phyloP scores from a whole-genome alignment of 2,329 filamentous ascomycete genomes.

The Lecanoromycetidae sp. region DNA sequence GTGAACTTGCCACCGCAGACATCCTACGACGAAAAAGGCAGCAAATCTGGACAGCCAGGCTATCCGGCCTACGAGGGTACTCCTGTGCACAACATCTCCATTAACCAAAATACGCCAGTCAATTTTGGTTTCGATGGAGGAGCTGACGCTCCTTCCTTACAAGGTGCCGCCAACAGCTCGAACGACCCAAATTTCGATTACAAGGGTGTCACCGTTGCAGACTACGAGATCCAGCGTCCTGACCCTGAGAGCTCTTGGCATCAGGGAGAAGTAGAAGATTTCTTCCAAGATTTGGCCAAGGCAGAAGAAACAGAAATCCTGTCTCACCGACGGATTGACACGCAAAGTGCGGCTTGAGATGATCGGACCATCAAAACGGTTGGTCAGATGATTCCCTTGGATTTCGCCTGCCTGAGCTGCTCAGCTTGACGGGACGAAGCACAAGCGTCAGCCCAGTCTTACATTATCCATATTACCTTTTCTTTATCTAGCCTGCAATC shows the following conservation, averaged over 20 bases:
- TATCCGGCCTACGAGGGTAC: background rate
- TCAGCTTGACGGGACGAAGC: background rate
- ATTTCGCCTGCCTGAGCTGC: too few relatives aligned
- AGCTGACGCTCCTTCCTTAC: background rate
- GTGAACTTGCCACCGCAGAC: background rate
- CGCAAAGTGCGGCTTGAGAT: background rate
- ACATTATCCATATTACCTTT: too few relatives aligned
- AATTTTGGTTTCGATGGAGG: conserved; percentile 7
- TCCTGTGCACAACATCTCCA: background rate
- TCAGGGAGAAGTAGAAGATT: conserved; percentile 3
- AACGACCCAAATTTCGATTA: conserved; percentile 1
- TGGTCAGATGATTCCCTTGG: too few relatives aligned
- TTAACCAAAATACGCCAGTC: background rate
- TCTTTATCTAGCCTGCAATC: too few relatives aligned
- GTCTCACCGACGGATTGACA: background rate
- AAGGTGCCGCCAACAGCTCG: background rate
- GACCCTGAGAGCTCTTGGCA: conserved; percentile 2
- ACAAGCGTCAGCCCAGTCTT: too few relatives aligned
- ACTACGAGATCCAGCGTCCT: background rate
- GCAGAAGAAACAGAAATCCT: background rate
- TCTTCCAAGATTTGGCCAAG: conserved; percentile 4
- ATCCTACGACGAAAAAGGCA: background rate
- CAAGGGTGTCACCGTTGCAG: conserved; percentile 3
- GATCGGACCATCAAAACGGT: background rate
- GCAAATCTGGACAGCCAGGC: background rate